These are phyloP conservation scores for Xerocomus brunneocitrinus DNA, from an alignment of 768 basidiomycete species.

Conservation along the genomic window DNA sequence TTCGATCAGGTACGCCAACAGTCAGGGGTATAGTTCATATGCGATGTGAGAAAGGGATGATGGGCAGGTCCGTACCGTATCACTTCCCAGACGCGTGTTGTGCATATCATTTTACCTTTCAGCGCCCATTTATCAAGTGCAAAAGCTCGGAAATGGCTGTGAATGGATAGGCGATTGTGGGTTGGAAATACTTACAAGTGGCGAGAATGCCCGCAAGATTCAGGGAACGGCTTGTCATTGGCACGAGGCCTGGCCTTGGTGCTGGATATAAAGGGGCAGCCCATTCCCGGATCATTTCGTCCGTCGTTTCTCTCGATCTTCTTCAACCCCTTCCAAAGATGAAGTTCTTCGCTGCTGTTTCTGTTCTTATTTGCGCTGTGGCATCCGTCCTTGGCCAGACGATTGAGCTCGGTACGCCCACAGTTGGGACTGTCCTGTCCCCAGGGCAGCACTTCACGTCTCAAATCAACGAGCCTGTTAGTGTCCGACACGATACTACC, in stretches of 20 bases:
- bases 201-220: not conserved
- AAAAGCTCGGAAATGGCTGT: not conserved
- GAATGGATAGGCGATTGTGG: not conserved
- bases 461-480: constrained; percentile 22
- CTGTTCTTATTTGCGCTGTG: constrained; percentile 5
- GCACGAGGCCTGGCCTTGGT: not conserved
- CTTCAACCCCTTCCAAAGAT: constrained; percentile 7
- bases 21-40: not conserved
- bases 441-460: constrained; percentile 17
- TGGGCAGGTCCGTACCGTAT: not conserved
- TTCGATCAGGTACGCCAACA: not conserved
- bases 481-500: not conserved
- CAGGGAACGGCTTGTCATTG: not conserved
- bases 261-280: not conserved
- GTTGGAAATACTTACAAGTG: not conserved
- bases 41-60: not conserved
- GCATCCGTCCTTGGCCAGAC: constrained; percentile 23
- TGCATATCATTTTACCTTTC: not conserved
- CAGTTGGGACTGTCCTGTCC: constrained; percentile 13
- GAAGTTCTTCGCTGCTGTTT: constrained; percentile 11
- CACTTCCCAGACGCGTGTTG: not conserved
- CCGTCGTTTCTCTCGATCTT: not conserved
- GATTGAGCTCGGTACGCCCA: constrained; percentile 23
- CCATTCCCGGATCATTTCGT: not conserved
- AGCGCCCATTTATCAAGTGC: not conserved